phyloP scores from a whole-genome alignment of 495 filamentous ascomycete genomes.

The Chaetomium fimeti region DNA sequence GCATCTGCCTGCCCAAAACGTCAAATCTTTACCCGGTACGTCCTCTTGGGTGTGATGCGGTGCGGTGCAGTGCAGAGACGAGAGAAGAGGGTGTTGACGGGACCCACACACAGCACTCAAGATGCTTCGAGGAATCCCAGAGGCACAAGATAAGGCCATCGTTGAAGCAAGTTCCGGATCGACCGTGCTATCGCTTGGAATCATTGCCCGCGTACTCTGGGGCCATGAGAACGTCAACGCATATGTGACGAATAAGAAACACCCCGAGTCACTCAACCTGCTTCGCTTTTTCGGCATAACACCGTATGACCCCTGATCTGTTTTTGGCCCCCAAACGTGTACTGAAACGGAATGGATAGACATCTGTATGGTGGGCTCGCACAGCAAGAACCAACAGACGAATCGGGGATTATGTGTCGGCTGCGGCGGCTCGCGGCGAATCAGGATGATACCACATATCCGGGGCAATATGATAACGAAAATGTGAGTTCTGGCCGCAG shows the following conservation, averaged over 20 bases:
- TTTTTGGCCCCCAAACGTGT: background rate
- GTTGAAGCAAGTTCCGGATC: constrained; percentile 64
- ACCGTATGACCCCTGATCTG: constrained; percentile 36
- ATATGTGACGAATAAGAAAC: constrained; percentile 61
- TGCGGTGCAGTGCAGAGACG: background rate
- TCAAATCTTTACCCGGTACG: constrained; percentile 62
- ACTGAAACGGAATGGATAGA: constrained; percentile 16
- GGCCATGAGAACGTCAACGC: constrained; percentile 54
- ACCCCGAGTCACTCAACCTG: constrained; percentile 50
- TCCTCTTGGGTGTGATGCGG: background rate
- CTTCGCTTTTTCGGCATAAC: constrained; percentile 61
- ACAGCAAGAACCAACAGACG: constrained; percentile 57
- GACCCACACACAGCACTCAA: constrained; percentile 48
- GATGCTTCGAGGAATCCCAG: constrained; percentile 42
- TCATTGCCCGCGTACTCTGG: constrained; percentile 55
- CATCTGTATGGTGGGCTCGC: constrained; percentile 58
- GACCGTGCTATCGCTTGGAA: constrained; percentile 59
- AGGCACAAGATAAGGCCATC: constrained; percentile 48
- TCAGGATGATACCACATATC: constrained; percentile 48
- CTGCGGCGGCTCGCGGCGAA: constrained; percentile 44
- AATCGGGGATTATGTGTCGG: constrained; percentile 52
- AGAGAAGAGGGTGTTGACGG: background rate
- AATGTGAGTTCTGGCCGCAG: constrained; percentile 29
- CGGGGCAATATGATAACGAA: constrained; percentile 60
- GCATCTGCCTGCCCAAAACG: constrained; percentile 61